Conservation (phyloP, 192 early-diverging fungal species). For the Podila epigama region DNA sequence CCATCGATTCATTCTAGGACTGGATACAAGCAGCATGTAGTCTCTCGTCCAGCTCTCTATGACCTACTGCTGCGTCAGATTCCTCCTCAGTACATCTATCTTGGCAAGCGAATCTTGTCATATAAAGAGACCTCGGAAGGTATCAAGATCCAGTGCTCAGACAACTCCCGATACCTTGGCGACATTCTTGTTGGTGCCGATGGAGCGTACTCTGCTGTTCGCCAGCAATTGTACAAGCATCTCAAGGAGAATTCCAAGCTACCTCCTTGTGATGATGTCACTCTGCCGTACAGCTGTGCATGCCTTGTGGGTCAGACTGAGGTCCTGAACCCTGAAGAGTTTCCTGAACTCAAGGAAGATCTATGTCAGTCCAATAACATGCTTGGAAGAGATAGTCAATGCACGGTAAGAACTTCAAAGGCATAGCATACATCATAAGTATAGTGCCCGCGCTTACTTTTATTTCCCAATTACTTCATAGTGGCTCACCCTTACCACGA, state of each 20-base stretch:
- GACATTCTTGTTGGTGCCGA: background rate
- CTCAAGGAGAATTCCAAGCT: background rate
- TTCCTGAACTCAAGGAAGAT: background rate
- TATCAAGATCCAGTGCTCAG: background rate
- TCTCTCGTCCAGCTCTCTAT: background rate
- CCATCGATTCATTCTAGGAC: too few relatives aligned
- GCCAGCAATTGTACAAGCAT: background rate
- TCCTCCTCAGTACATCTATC: background rate
- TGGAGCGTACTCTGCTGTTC: background rate
- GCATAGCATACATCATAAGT: too few relatives aligned
- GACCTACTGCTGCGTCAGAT: background rate
- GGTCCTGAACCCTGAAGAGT: background rate
- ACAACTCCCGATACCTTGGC: background rate
- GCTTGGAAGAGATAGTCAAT: background rate
- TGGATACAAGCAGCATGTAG: background rate
- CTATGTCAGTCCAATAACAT: background rate
- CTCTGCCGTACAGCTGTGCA: background rate
- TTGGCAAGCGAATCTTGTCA: background rate
- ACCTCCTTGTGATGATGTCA: background rate
- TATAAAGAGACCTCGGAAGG: background rate
- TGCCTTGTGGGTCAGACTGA: background rate
- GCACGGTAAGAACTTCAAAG: background rate
- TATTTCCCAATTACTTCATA: background rate
- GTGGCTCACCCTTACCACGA: background rate
- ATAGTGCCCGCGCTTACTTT: too few relatives aligned